Evolutionary conservation across 106 monocot species (phyloP).

Genomic region (Platanthera guangdongensis): DNA sequence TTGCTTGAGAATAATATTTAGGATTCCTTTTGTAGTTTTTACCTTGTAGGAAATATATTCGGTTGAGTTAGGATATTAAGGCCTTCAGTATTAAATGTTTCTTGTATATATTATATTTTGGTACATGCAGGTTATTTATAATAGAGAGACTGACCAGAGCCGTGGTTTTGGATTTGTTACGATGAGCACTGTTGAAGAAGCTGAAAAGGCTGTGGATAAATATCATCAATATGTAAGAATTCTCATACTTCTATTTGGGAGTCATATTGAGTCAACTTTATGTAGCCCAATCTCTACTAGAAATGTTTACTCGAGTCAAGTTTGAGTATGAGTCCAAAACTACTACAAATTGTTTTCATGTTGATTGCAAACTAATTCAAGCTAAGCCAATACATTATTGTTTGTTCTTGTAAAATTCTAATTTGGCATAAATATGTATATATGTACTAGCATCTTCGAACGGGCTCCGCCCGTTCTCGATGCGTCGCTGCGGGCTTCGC

Average conservation of each 20-base stretch:
- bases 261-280: too few relatives aligned
- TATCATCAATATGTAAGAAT: conserved; percentile 74
- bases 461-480: too few relatives aligned
- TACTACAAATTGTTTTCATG: too few relatives aligned
- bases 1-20: background rate
- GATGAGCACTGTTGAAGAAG: conserved; percentile 76
- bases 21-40: background rate
- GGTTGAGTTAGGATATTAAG: background rate
- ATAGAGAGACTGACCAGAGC: conserved; percentile 68
- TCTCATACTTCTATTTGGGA: background rate
- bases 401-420: too few relatives aligned
- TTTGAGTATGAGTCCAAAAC: too few relatives aligned
- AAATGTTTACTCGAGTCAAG: too few relatives aligned
- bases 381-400: too few relatives aligned
- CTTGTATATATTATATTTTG: background rate
- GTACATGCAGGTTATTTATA: conserved; percentile 53
- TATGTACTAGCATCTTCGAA: too few relatives aligned
- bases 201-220: conserved; percentile 74
- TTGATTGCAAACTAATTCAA: too few relatives aligned
- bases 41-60: background rate
- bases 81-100: background rate
- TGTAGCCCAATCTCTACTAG: too few relatives aligned
- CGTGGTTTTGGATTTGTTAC: conserved; percentile 92
- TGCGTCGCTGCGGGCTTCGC: too few relatives aligned
- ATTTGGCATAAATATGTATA: too few relatives aligned